Evolutionary conservation across 768 basidiomycete species (phyloP).

Genomic region (Agaricus bisporus): DNA sequence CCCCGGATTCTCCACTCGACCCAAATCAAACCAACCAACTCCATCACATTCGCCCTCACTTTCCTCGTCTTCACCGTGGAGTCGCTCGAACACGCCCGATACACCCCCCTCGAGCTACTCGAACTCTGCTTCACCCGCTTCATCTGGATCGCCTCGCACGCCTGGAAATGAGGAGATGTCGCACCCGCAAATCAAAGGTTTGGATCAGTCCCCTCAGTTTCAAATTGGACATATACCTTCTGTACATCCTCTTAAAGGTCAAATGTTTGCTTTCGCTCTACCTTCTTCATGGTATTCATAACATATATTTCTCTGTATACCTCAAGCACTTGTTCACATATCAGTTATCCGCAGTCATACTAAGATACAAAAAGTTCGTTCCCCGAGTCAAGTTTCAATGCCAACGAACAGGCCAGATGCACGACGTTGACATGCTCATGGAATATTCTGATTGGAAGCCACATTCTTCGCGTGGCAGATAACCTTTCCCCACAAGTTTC

Average conservation of each 20-base stretch:
- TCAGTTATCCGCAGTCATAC: not conserved
- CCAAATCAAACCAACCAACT: conserved; percentile 19
- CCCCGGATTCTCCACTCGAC: conserved; percentile 36
- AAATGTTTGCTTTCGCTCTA: conserved; percentile 61
- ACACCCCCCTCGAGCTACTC: conserved; percentile 52
- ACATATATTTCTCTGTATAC: conserved; percentile 12
- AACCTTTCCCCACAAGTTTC: not conserved
- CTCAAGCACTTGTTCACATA: not conserved
- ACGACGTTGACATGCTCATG: not conserved
- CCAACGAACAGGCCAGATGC: too few relatives aligned
- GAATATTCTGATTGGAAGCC: conserved; percentile 11
- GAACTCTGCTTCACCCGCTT: conserved; percentile 50
- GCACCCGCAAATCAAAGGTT: conserved; percentile 41
- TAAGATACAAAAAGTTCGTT: not conserved
- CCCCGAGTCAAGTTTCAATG: too few relatives aligned
- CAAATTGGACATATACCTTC: conserved; percentile 25
- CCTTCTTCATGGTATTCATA: conserved; percentile 52
- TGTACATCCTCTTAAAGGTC: conserved; percentile 43
- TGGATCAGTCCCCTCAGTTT: conserved; percentile 35
- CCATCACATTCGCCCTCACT: conserved; percentile 25
- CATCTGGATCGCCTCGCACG: conserved; percentile 57
- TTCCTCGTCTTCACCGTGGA: conserved; percentile 19
- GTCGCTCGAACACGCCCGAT: conserved; percentile 32
- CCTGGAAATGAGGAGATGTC: conserved; percentile 47
- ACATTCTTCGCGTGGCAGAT: conserved; percentile 8